Base-by-base conservation (phyloP, 345 rosid species). In the Microthlaspi erraticum region DNA sequence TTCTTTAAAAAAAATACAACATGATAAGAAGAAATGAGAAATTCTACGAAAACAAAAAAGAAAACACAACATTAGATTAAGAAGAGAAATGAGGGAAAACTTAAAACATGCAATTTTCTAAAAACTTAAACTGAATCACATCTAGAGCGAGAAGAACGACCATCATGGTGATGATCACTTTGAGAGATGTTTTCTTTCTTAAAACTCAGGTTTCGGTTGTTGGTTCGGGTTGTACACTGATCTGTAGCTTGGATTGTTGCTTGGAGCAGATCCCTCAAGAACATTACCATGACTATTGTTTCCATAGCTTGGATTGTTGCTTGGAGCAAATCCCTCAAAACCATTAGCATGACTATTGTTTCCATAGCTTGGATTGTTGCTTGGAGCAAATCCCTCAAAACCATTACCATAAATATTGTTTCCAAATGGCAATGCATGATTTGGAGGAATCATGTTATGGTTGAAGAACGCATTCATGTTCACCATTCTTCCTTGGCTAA, bases 401-500 rank as follows among this genome's bases (percentile, higher is more conserved):
- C 39, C 12, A 6, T 29, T 52, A 14, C 31, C 9, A 70, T 34
- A 13, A 46, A 1, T 4, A 37, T 50, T 20, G 33, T 41, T 50
- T 18, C 44, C 53, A 60, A 60, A 18, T 0, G 2, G 29, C 5
- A 51, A 39, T 13, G 53, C 6, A 18, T 4, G 61, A n/a, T 8
- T 53, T 44, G 63, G 38, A 11, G 13, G 37, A 14, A 33, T 3
- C 0, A 9, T 31, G 38, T 71, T 33, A 2, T 52, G 63, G 18
- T 43, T 63, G 70, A 7, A 33, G 46, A 72, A 53, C 0, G 55
- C 38, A 20, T 62, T 61, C 4, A 31, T 5, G 31, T 53, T 41
- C 68, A 39, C 1, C 67, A 60, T 60, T 60, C 43, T 60, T 29
- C 52, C 50, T 70, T 70, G 74, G 18, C 7, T 11, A 41, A 31